These are phyloP conservation scores for Kwoniella shandongensis DNA, from an alignment of 768 basidiomycete species.

Conservation along the genomic window DNA sequence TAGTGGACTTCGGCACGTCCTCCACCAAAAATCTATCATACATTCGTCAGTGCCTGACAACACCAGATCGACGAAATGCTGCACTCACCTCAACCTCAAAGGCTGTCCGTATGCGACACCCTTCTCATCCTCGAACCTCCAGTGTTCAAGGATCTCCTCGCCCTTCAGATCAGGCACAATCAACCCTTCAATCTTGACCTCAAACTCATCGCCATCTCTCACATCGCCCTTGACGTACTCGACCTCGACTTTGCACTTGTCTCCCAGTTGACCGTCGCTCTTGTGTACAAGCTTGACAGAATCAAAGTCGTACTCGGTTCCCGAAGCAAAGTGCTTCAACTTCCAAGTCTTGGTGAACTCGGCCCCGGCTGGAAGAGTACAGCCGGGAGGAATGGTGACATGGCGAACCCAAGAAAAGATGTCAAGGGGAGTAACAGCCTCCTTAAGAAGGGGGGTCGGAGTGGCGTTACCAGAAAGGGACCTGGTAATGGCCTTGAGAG, in stretches of 20 bases:
- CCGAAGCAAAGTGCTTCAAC: slow-evolving; percentile 48
- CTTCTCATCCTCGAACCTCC: slow-evolving; percentile 44
- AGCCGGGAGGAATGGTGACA: slow-evolving; percentile 50
- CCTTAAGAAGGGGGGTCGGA: background rate
- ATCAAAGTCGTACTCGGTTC: slow-evolving; percentile 41
- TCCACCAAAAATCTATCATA: slow-evolving; percentile 31
- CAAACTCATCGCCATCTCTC: slow-evolving; percentile 35
- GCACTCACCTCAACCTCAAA: slow-evolving; percentile 43
- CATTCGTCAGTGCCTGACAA: background rate
- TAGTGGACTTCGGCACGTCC: slow-evolving; percentile 18
- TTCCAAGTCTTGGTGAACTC: slow-evolving; percentile 54
- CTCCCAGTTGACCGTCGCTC: slow-evolving; percentile 19
- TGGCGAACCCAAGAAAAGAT: slow-evolving; percentile 47
- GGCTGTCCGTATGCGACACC: slow-evolving; percentile 46
- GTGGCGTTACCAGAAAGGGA: background rate
- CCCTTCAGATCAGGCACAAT: slow-evolving; percentile 36
- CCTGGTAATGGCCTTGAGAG: background rate
- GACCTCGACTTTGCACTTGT: slow-evolving; percentile 15
- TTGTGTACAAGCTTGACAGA: slow-evolving; percentile 24
- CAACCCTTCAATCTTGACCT: slow-evolving; percentile 35
- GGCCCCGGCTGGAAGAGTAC: slow-evolving; percentile 46
- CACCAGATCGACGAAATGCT: background rate
- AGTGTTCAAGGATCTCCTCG: slow-evolving; percentile 39
- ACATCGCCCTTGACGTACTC: slow-evolving; percentile 27
- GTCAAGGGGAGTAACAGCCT: slow-evolving; percentile 33